phyloP scores from a whole-genome alignment of 768 basidiomycete species.

The Xerocomellus amylosporus region DNA sequence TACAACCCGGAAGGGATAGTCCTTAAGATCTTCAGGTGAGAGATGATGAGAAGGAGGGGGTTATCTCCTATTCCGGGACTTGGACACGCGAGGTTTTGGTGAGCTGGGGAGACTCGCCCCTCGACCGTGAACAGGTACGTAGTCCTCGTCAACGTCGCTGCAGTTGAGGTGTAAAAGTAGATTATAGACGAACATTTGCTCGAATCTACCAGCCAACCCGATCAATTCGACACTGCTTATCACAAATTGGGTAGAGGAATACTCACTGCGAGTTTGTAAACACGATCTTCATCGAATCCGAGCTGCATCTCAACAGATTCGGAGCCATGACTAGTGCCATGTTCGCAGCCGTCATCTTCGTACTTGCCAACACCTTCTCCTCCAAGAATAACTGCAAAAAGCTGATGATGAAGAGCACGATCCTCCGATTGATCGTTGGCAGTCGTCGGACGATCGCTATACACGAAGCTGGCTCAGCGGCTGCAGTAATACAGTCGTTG shows the following conservation, averaged over 20 bases:
- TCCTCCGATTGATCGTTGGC: conserved; percentile 83
- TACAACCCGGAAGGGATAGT: not conserved
- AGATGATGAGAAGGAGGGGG: not conserved
- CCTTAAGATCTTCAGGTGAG: not conserved
- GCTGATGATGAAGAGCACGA: conserved; percentile 84
- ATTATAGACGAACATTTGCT: conserved; percentile 86
- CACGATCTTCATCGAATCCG: conserved; percentile 83
- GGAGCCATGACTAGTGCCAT: conserved; percentile 91
- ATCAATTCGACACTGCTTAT: conserved; percentile 8
- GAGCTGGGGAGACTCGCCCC: conserved; percentile 57
- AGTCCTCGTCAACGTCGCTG: conserved; percentile 70
- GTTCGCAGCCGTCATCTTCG: conserved; percentile 90
- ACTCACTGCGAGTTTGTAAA: conserved; percentile 90
- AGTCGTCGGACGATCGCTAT: conserved; percentile 72
- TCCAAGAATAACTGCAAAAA: conserved; percentile 89
- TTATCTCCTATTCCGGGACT: conserved; percentile 54
- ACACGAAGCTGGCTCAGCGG: conserved; percentile 65
- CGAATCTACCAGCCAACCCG: conserved; percentile 53
- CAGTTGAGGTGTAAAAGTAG: conserved; percentile 78
- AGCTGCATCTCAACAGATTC: conserved; percentile 81
- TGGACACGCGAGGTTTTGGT: conserved; percentile 45
- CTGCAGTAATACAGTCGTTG: conserved; percentile 77
- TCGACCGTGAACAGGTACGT: conserved; percentile 74
- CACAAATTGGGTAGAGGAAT: not conserved
- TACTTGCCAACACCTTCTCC: conserved; percentile 64